phyloP scores from a whole-genome alignment of 225 moss, liverwort and hornwort genomes.

The Bryoerythrophyllum caledonicum region DNA sequence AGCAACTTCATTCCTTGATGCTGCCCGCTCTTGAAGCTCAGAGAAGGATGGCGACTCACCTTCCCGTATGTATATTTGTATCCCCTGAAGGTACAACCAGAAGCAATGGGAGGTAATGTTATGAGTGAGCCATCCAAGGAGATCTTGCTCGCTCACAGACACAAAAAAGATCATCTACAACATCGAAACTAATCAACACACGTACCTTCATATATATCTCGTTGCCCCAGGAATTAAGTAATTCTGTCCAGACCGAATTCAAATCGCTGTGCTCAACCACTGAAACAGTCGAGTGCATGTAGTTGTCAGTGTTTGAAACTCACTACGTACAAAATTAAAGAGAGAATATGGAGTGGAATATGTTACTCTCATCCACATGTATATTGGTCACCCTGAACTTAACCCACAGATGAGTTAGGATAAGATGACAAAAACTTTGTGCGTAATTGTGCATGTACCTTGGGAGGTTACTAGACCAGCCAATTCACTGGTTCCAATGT shows the following conservation, averaged over 20 bases:
- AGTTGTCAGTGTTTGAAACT: neutral
- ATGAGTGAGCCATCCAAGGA: neutral
- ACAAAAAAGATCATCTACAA: conserved; percentile 1
- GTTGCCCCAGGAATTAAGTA: conserved; percentile 72
- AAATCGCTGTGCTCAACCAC: conserved; percentile 67
- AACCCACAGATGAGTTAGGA: neutral
- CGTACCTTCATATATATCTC: conserved; percentile 73
- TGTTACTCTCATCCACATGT: neutral
- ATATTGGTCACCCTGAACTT: conserved; percentile 4
- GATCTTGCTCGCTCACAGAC: conserved; percentile 10
- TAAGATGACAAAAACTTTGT: neutral
- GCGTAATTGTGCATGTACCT: conserved; percentile 33
- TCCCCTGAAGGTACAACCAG: conserved; percentile 39
- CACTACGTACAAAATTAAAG: neutral
- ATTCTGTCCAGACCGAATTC: conserved; percentile 69
- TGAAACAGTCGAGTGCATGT: conserved; percentile 27
- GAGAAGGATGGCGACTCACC: conserved; percentile 55
- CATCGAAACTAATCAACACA: neutral
- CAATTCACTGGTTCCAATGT: conserved; percentile 66
- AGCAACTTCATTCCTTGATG: conserved; percentile 51
- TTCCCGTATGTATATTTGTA: conserved; percentile 49
- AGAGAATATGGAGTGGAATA: neutral
- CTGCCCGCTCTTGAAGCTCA: conserved; percentile 65
- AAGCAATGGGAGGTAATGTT: conserved; percentile 1
- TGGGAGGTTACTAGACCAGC: conserved; percentile 67